Percentiles rank a stretch among this genome's conserved stretches.
Conservation (phyloP, 2,329 filamentous ascomycete species). For the Aspergillus neotritici region DNA sequence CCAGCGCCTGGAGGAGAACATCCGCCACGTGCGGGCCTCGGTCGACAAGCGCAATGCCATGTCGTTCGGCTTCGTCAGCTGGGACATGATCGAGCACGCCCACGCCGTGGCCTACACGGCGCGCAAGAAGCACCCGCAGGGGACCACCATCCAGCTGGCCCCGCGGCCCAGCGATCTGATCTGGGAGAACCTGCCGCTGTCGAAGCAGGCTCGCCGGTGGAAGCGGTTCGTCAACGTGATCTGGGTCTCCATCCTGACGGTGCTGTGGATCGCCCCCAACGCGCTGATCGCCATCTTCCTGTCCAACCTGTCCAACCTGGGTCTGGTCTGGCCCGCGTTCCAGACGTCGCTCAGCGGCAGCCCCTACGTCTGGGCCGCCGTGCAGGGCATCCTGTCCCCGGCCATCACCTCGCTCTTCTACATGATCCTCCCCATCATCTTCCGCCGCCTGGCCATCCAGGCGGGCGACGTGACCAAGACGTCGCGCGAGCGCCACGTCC, state of each 20-base stretch:
- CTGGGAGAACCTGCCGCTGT: constrained; percentile 85
- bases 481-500: constrained; percentile 82
- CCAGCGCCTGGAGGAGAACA: constrained; percentile 70
- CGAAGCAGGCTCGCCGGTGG: constrained; percentile 61
- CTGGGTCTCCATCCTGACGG: constrained; percentile 74
- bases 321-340: constrained; percentile 72
- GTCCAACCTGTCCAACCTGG: constrained; percentile 76
- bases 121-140: constrained; percentile 73
- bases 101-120: constrained; percentile 80
- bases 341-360: constrained; percentile 57
- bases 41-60: constrained; percentile 85
- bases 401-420: constrained; percentile 84
- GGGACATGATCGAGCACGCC: constrained; percentile 78
- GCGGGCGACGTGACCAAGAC: constrained; percentile 90
- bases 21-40: constrained; percentile 72
- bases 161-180: constrained; percentile 88
- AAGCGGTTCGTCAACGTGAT: constrained; percentile 73
- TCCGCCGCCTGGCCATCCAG: constrained; percentile 75
- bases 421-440: constrained; percentile 80
- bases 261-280: constrained; percentile 88
- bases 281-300: constrained; percentile 91
- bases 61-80: constrained; percentile 91
- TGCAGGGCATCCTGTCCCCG: constrained; percentile 88
- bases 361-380: constrained; percentile 69
- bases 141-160: constrained; percentile 70